A percentile compares a stretch with the other conserved stretches of the same genome.
Evolutionary conservation across 495 filamentous ascomycete species (phyloP).

Genomic region (Tuber umbilicatum): DNA sequence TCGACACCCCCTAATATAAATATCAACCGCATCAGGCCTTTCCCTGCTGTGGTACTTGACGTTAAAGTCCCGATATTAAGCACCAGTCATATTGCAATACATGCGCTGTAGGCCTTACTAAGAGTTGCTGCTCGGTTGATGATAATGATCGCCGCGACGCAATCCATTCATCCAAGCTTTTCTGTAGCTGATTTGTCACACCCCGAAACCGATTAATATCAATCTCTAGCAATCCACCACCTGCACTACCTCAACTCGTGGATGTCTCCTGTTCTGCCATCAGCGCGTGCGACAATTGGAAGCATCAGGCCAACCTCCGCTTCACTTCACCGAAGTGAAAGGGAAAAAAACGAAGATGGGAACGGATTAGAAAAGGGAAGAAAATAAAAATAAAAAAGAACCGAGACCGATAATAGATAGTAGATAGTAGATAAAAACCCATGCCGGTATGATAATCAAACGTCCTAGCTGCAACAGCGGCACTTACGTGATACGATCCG

Average conservation of each 20-base stretch:
- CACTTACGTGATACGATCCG: not conserved
- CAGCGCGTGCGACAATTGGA: not conserved
- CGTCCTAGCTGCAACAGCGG: not conserved
- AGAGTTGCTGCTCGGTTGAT: not conserved
- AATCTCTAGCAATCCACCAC: not conserved
- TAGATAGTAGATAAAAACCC: not conserved
- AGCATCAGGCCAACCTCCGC: not conserved
- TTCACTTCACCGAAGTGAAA: not conserved
- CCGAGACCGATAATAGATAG: not conserved
- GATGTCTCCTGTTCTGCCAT: not conserved
- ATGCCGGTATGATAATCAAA: not conserved
- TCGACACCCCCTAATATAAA: not conserved
- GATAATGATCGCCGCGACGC: not conserved
- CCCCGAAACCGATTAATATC: not conserved
- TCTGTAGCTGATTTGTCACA: not conserved
- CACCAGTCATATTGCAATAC: not conserved
- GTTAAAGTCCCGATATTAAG: not conserved
- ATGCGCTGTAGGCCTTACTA: not conserved
- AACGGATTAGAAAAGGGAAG: not conserved
- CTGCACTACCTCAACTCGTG: not conserved
- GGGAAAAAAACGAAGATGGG: not conserved
- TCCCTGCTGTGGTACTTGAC: not conserved
- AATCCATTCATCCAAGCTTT: not conserved
- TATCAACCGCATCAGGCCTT: not conserved
- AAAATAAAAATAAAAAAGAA: not conserved